phyloP scores from a whole-genome alignment of 257 asterid genomes.

The Nicotiana tomentosiformis region DNA sequence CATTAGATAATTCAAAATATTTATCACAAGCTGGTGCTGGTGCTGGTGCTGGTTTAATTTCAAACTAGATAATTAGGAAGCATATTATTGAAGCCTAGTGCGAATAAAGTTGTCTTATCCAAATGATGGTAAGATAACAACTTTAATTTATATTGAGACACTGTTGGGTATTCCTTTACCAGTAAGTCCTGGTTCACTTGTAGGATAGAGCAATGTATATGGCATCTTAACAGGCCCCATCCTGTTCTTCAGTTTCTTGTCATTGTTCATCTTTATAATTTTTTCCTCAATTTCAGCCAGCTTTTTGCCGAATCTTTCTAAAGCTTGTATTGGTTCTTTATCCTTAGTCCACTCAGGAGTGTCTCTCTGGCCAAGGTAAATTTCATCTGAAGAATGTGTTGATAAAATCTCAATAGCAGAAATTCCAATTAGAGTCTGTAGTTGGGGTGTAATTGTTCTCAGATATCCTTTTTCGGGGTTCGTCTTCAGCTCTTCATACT shows the following conservation, averaged over 20 bases:
- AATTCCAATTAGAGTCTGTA: conserved; percentile 55
- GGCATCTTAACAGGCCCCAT: conserved; percentile 69
- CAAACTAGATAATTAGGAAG: background rate
- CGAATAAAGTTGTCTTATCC: background rate
- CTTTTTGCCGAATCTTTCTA: conserved; percentile 48
- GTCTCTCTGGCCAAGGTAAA: conserved; percentile 68
- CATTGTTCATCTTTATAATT: conserved; percentile 44
- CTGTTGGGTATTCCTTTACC: conserved; percentile 84
- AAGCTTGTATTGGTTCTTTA: conserved; percentile 40
- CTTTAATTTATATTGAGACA: conserved; percentile 33
- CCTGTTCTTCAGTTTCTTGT: conserved; percentile 47
- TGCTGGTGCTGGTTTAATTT: too few species aligned
- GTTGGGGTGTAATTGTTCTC: conserved; percentile 55
- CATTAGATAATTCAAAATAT: background rate
- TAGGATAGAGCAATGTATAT: conserved; percentile 59
- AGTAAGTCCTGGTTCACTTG: conserved; percentile 58
- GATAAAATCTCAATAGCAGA: conserved; percentile 62
- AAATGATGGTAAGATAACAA: background rate
- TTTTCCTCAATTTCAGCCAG: conserved; percentile 42
- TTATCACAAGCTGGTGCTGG: background rate
- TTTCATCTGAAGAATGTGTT: conserved; percentile 66
- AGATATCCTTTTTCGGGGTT: conserved; percentile 58
- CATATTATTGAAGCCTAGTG: background rate
- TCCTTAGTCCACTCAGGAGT: conserved; percentile 57
- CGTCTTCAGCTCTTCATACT: conserved; percentile 47